A percentile compares a stretch with the other conserved stretches of the same genome.
Evolutionary conservation across 192 early-diverging fungal genomes (phyloP).

Genomic region (Coemansia sp.): DNA sequence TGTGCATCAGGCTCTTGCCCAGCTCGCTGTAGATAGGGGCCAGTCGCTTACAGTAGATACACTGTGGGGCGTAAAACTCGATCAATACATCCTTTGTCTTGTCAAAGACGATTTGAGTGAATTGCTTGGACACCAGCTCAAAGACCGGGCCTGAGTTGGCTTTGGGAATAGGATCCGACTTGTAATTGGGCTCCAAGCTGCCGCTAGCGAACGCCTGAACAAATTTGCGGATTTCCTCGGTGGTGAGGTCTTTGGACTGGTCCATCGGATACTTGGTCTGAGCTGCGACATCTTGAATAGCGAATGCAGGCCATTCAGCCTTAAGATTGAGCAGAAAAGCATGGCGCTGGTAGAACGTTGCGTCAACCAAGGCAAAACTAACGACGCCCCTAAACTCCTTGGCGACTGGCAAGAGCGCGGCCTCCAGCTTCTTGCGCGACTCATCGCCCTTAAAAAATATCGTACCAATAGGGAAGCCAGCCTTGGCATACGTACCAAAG

Average conservation of each 20-base stretch:
- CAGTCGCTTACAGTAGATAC: slow-evolving; percentile 78
- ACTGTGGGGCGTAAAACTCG: slow-evolving; percentile 87
- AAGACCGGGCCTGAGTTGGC: slow-evolving; percentile 82
- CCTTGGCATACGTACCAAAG: slow-evolving; percentile 78
- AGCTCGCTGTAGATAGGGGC: slow-evolving; percentile 79
- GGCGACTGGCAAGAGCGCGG: slow-evolving; percentile 67
- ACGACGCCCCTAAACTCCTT: slow-evolving; percentile 80
- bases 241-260: slow-evolving; percentile 65
- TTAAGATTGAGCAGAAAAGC: slow-evolving; percentile 81
- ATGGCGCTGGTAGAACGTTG: slow-evolving; percentile 76
- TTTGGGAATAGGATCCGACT: slow-evolving; percentile 78
- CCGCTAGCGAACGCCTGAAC: slow-evolving; percentile 66
- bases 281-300: slow-evolving; percentile 71
- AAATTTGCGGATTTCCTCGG: slow-evolving; percentile 61
- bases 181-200: slow-evolving; percentile 70
- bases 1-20: slow-evolving; percentile 58
- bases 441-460: slow-evolving; percentile 74
- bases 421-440: slow-evolving; percentile 57
- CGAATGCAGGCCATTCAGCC: slow-evolving; percentile 92
- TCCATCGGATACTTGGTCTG: slow-evolving; percentile 83
- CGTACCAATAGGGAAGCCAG: slow-evolving; percentile 85
- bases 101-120: slow-evolving; percentile 82
- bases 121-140: slow-evolving; percentile 82
- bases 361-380: slow-evolving; percentile 89
- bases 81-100: slow-evolving; percentile 86